Conservation (phyloP, 2,329 filamentous ascomycete species). For the Sclerotinia borealis region DNA sequence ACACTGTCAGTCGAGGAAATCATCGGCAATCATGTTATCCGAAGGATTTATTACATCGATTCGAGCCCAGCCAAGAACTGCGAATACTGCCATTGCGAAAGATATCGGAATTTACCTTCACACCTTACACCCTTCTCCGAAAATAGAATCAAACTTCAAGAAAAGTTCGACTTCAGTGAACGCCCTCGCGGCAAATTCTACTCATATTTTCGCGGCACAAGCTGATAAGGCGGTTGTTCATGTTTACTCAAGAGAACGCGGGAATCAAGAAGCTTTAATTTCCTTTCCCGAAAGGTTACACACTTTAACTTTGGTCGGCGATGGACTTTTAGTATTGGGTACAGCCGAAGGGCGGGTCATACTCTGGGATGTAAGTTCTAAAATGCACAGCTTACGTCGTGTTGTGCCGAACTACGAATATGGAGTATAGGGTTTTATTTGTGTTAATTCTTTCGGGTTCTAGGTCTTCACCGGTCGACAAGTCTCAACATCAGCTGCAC, state of each 20-base stretch:
- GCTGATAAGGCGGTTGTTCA: constrained; percentile 87
- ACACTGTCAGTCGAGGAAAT: neutral
- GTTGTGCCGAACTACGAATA: neutral
- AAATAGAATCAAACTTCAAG: constrained; percentile 77
- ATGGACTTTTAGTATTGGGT: constrained; percentile 68
- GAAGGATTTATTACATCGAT: constrained; percentile 56
- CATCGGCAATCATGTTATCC: constrained; percentile 44
- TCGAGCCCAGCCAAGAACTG: constrained; percentile 50
- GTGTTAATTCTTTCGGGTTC: constrained; percentile 16
- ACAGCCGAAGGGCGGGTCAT: constrained; percentile 81
- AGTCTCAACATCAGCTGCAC: constrained; percentile 67
- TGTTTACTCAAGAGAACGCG: constrained; percentile 78
- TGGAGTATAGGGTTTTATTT: neutral
- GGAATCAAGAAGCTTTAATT: constrained; percentile 81
- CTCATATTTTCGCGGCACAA: constrained; percentile 88
- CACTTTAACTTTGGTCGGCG: constrained; percentile 65
- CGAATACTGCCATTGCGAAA: constrained; percentile 60
- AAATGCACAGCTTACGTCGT: constrained; percentile 9
- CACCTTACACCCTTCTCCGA: constrained; percentile 69
- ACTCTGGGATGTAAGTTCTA: constrained; percentile 77
- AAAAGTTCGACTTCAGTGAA: constrained; percentile 80
- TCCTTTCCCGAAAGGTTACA: constrained; percentile 84
- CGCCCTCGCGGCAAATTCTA: constrained; percentile 71
- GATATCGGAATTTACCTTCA: constrained; percentile 86
- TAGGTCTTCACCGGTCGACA: constrained; percentile 70